Evolutionary conservation across 2,329 filamentous ascomycete species (phyloP).

Genomic region (Ophiocordyceps unilateralis): DNA sequence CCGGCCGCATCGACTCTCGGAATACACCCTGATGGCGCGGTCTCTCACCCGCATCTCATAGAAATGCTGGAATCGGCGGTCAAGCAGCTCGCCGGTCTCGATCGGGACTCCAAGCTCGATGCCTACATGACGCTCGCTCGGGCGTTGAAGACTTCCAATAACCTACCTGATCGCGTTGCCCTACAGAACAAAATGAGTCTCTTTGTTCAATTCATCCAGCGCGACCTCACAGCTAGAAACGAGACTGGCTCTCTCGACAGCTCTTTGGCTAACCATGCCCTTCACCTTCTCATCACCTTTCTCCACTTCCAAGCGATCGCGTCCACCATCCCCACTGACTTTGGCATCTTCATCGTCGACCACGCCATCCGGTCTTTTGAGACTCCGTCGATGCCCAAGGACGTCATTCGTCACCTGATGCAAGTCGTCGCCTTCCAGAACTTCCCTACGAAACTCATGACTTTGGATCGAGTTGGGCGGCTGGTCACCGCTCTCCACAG

Average conservation of each 20-base stretch:
- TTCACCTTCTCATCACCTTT: conserved; percentile 62
- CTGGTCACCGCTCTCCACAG: conserved; percentile 54
- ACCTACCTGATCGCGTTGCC: conserved; percentile 57
- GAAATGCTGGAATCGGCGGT: conserved; percentile 75
- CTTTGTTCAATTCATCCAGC: conserved; percentile 65
- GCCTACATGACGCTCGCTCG: conserved; percentile 69
- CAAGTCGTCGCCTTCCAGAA: conserved; percentile 66
- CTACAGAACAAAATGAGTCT: conserved; percentile 60
- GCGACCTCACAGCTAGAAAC: conserved; percentile 54
- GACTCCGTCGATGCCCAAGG: conserved; percentile 53
- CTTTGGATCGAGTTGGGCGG: conserved; percentile 47
- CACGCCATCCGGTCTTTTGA: conserved; percentile 60
- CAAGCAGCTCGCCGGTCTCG: conserved; percentile 60
- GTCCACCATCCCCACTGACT: conserved; percentile 56
- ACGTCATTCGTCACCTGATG: conserved; percentile 62
- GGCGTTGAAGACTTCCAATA: conserved; percentile 65
- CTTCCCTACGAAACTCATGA: conserved; percentile 62
- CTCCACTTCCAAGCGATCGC: conserved; percentile 58
- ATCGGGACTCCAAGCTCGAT: conserved; percentile 59
- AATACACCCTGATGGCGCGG: conserved; percentile 22
- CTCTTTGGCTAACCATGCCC: conserved; percentile 57
- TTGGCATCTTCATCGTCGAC: conserved; percentile 65
- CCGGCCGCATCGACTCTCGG: conserved; percentile 22
- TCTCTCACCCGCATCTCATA: conserved; percentile 38
- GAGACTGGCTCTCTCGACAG: conserved; percentile 40